These are phyloP conservation scores for Teratosphaeriaceae sp. DNA, from an alignment of 2,329 filamentous ascomycete species.

Conservation along the genomic window DNA sequence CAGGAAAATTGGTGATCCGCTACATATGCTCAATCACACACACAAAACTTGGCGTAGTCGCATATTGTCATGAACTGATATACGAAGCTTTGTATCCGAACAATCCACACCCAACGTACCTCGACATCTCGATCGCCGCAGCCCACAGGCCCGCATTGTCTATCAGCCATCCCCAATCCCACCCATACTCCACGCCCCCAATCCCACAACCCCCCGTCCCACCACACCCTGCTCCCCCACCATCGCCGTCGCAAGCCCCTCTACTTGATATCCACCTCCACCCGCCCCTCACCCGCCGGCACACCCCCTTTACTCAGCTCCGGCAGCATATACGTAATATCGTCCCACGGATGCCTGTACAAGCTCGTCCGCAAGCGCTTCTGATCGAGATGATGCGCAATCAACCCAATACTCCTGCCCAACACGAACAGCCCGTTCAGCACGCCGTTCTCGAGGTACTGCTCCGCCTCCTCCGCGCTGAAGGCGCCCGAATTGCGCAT, in stretches of 20 bases:
- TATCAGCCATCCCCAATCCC: no score
- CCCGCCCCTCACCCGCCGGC: constrained; percentile 73
- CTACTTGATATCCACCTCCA: constrained; percentile 72
- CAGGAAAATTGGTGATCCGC: no score
- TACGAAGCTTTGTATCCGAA: no score
- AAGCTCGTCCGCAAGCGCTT: constrained; percentile 97
- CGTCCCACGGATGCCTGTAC: constrained; percentile 97
- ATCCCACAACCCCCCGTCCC: not conserved
- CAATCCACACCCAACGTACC: no score
- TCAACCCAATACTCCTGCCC: constrained; percentile 93
- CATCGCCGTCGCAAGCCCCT: constrained; percentile 1
- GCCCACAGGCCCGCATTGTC: no score
- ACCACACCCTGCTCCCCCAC: not conserved
- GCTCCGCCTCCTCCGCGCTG: constrained; percentile 91
- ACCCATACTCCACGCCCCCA: no score
- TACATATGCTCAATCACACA: no score
- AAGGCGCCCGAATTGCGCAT: constrained; percentile 98
- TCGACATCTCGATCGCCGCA: no score
- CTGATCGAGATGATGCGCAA: constrained; percentile 99
- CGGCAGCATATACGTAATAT: constrained; percentile 91
- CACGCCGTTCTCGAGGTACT: constrained; percentile 98
- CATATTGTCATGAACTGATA: no score
- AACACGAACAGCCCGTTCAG: constrained; percentile 99
- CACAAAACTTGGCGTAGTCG: no score
- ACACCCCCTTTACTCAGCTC: constrained; percentile 63